A percentile compares a stretch with the other conserved stretches of the same genome.
Evolutionary conservation across 805 yeast species (phyloP).

Genomic region (Kodamaea hsintzibuensis): DNA sequence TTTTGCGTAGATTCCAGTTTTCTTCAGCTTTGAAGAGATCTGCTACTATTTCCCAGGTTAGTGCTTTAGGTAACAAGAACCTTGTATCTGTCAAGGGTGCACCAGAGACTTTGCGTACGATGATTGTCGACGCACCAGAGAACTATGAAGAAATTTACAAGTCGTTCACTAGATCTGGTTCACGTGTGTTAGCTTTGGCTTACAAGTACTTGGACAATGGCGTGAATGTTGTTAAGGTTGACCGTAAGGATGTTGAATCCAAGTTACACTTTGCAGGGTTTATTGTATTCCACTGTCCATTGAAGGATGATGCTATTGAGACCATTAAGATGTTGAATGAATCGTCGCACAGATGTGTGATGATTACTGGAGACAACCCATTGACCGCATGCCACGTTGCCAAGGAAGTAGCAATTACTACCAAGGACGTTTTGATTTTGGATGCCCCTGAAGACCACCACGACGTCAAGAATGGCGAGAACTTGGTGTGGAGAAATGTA

Average conservation of each 20-base stretch:
- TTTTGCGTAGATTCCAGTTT: constrained; percentile 93
- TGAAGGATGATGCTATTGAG: constrained; percentile 89
- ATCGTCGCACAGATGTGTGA: constrained; percentile 91
- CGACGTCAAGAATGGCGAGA: constrained; percentile 44
- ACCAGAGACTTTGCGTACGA: constrained; percentile 87
- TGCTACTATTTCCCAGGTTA: constrained; percentile 70
- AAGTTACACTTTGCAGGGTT: constrained; percentile 84
- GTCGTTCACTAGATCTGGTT: constrained; percentile 90
- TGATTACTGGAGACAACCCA: constrained; percentile 99
- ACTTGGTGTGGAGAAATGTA: constrained; percentile 82
- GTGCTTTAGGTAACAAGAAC: constrained; percentile 45
- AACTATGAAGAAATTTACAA: constrained; percentile 84
- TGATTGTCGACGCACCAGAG: constrained; percentile 70
- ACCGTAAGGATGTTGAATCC: constrained; percentile 76
- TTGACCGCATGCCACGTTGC: constrained; percentile 98
- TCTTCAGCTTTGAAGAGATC: constrained; percentile 95
- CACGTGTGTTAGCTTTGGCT: constrained; percentile 95
- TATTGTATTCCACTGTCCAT: constrained; percentile 95
- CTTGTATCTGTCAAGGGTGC: constrained; percentile 96
- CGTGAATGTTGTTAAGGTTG: constrained; percentile 55
- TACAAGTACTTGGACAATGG: constrained; percentile 66
- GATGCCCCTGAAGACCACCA: constrained; percentile 80
- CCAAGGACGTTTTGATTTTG: constrained; percentile 78
- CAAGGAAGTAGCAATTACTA: constrained; percentile 84
- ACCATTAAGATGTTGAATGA: constrained; percentile 91